phyloP scores from a whole-genome alignment of 2,329 filamentous ascomycete genomes.

The Trichoderma endophyticum region DNA sequence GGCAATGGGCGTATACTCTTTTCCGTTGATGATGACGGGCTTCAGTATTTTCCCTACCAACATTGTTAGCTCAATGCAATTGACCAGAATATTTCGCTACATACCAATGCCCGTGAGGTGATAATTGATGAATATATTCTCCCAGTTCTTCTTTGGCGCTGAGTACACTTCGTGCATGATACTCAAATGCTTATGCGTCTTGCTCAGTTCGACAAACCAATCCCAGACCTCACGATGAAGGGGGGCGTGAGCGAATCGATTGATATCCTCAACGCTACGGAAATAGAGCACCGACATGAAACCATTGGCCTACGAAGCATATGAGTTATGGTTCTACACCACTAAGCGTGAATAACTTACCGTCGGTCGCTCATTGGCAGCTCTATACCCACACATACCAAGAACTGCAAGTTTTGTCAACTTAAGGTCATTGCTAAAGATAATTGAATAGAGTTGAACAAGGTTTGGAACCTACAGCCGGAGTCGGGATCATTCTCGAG shows the following conservation, averaged over 20 bases:
- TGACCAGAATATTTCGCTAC: background rate
- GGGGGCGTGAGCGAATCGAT: slow-evolving; percentile 44
- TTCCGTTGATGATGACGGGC: slow-evolving; percentile 1
- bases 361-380: slow-evolving; percentile 1
- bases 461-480: background rate
- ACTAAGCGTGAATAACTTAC: background rate
- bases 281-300: slow-evolving; percentile 46
- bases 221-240: slow-evolving; percentile 44
- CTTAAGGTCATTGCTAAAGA: background rate
- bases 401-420: background rate
- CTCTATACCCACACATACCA: background rate
- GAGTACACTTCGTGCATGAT: slow-evolving; percentile 50
- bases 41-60: background rate
- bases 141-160: slow-evolving; percentile 39
- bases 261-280: slow-evolving; percentile 40
- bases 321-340: background rate
- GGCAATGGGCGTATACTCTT: slow-evolving; percentile 2
- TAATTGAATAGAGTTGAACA: too few relatives aligned
- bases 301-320: slow-evolving; percentile 30
- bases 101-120: slow-evolving; percentile 16
- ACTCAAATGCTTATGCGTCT: slow-evolving; percentile 35
- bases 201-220: slow-evolving; percentile 40
- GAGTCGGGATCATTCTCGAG: background rate
- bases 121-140: slow-evolving; percentile 43
- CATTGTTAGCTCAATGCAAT: background rate